phyloP scores from a whole-genome alignment of 2,329 filamentous ascomycete species.

The Monosporascus cannonballus region DNA sequence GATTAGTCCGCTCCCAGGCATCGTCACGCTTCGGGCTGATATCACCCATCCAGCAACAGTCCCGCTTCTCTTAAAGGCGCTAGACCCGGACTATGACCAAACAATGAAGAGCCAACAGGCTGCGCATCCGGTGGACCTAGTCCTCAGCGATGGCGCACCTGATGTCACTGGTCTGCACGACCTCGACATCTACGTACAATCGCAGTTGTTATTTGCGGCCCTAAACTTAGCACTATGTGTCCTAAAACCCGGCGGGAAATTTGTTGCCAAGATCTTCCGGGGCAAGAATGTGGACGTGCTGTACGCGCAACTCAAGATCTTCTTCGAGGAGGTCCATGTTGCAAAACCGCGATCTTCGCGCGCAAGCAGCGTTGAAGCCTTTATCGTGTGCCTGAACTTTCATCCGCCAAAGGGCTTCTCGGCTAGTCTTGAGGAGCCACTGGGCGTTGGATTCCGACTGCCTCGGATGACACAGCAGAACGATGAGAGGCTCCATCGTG shows the following conservation, averaged over 20 bases:
- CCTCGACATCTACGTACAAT: slow-evolving; percentile 96
- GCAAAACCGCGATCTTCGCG: slow-evolving; percentile 91
- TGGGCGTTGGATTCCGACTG: slow-evolving; percentile 57
- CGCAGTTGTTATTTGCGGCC: slow-evolving; percentile 88
- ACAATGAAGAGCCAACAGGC: slow-evolving; percentile 43
- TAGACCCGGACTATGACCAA: slow-evolving; percentile 65
- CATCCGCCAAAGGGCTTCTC: slow-evolving; percentile 69
- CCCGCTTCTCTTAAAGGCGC: slow-evolving; percentile 75
- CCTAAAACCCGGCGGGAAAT: slow-evolving; percentile 85
- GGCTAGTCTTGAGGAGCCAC: slow-evolving; percentile 67
- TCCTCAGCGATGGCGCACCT: slow-evolving; percentile 90
- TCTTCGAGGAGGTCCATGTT: slow-evolving; percentile 82
- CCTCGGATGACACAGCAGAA: slow-evolving; percentile 42
- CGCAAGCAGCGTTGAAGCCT: slow-evolving; percentile 95
- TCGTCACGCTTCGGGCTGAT: slow-evolving; percentile 86
- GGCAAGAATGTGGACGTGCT: slow-evolving; percentile 93
- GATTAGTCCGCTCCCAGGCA: slow-evolving; percentile 88
- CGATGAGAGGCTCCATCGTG: slow-evolving; percentile 32
- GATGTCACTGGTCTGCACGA: slow-evolving; percentile 97
- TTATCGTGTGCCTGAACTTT: slow-evolving; percentile 92
- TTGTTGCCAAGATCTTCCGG: slow-evolving; percentile 96
- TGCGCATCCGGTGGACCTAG: slow-evolving; percentile 79
- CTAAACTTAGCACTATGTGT: slow-evolving; percentile 92
- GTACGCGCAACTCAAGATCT: slow-evolving; percentile 86
- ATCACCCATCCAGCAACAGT: slow-evolving; percentile 97